Conservation (phyloP, 352 stramenopile genomes). For the Plasmopara halstedii region DNA sequence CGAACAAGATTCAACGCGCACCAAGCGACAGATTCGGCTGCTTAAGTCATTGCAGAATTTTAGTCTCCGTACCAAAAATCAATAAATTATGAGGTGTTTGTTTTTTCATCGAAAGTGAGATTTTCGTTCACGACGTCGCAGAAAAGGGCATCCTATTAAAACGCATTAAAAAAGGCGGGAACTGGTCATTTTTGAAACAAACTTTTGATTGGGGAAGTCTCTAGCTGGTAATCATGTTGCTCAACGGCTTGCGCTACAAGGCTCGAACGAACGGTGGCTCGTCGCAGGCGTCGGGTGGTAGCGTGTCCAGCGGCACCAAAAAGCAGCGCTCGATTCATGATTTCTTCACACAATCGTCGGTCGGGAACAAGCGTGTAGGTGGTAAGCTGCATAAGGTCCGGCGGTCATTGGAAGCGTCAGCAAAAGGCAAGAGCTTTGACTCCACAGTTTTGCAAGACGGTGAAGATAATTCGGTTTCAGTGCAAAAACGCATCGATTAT, state of each 20-base stretch:
- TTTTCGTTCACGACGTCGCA: not conserved
- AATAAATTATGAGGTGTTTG: too few relatives aligned
- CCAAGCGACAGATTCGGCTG: conserved; percentile 10
- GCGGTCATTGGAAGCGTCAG: conserved; percentile 24
- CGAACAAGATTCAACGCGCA: conserved; percentile 7
- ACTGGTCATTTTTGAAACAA: conserved; percentile 1
- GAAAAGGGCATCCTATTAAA: conserved; percentile 4
- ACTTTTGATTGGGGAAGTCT: not conserved
- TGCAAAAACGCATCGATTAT: conserved; percentile 75
- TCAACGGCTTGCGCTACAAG: conserved; percentile 37
- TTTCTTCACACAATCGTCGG: conserved; percentile 54
- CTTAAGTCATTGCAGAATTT: conserved; percentile 14
- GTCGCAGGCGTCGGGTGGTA: conserved; percentile 5
- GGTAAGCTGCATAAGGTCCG: conserved; percentile 32
- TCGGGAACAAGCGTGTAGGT: conserved; percentile 8
- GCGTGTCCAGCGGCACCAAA: conserved; percentile 26
- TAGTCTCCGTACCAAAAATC: too few relatives aligned
- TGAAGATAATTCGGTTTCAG: conserved; percentile 34
- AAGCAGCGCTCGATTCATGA: conserved; percentile 84
- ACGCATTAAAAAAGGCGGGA: conserved; percentile 15
- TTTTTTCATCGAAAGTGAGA: not conserved
- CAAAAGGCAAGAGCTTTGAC: conserved; percentile 17
- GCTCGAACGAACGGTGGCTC: conserved; percentile 8
- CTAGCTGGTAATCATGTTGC: conserved; percentile 14
- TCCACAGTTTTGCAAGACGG: conserved; percentile 7